A percentile compares a stretch with the other conserved stretches of the same genome.
Conservation (phyloP, 2,329 filamentous ascomycete species). For the Neophaeococcomyces mojaviensis region DNA sequence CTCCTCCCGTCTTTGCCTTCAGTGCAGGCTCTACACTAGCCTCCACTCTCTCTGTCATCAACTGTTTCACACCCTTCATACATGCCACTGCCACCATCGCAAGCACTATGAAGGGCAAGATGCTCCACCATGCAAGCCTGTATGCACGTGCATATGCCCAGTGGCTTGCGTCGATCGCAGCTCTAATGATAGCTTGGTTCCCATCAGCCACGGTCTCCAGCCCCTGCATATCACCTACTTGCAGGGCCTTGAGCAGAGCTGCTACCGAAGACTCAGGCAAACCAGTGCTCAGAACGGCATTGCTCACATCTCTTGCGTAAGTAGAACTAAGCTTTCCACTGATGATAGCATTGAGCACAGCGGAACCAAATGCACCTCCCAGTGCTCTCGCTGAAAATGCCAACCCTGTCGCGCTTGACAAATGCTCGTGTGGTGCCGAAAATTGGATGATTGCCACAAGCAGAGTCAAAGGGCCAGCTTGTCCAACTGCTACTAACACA, state of each 20-base stretch:
- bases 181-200: constrained; percentile 32
- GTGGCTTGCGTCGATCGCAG: constrained; percentile 35
- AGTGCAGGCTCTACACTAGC: constrained; percentile 40
- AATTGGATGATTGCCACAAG: constrained; percentile 47
- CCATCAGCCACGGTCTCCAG: constrained; percentile 31
- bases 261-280: constrained; percentile 33
- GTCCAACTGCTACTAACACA: constrained; percentile 43
- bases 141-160: constrained; percentile 43
- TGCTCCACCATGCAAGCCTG: constrained; percentile 43
- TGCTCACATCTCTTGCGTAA: constrained; percentile 34
- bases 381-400: constrained; percentile 48
- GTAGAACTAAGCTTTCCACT: constrained; percentile 38
- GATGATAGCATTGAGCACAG: constrained; percentile 46
- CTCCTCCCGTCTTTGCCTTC: not conserved
- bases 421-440: constrained; percentile 45
- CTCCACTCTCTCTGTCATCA: constrained; percentile 50
- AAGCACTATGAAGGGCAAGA: constrained; percentile 47
- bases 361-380: constrained; percentile 47
- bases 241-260: constrained; percentile 34
- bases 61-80: constrained; percentile 42
- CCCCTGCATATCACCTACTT: constrained; percentile 25
- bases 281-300: constrained; percentile 38
- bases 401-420: constrained; percentile 48
- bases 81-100: constrained; percentile 39
- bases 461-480: constrained; percentile 44